Percentiles rank a stretch among this genome's conserved stretches.
Evolutionary conservation across 2,329 filamentous ascomycete genomes (phyloP).

Genomic region (Dothideomycetes sp.): DNA sequence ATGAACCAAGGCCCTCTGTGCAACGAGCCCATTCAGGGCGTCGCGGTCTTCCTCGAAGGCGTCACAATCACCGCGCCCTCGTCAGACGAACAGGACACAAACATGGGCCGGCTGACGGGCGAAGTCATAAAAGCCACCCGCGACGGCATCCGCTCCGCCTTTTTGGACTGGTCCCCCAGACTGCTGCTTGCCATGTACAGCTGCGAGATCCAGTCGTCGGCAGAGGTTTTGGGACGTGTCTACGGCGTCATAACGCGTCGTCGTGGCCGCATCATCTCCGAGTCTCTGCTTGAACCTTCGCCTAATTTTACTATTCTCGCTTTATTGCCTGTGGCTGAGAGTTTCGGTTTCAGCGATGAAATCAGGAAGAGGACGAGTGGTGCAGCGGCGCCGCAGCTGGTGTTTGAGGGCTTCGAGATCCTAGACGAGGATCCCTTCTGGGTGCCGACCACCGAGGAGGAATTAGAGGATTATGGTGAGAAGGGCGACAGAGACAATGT

Average conservation of each 20-base stretch:
- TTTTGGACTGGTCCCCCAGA: slow-evolving; percentile 93
- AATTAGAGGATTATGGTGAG: slow-evolving; percentile 91
- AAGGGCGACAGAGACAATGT: slow-evolving; percentile 90
- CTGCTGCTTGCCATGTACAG: slow-evolving; percentile 95
- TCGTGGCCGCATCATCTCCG: slow-evolving; percentile 76
- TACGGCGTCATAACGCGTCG: slow-evolving; percentile 97
- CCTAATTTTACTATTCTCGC: slow-evolving; percentile 93
- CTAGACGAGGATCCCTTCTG: slow-evolving; percentile 95
- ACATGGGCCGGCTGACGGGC: slow-evolving; percentile 71
- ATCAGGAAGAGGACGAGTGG: slow-evolving; percentile 91
- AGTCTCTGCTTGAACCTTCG: slow-evolving; percentile 87
- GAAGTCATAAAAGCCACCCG: slow-evolving; percentile 87
- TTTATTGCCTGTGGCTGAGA: slow-evolving; percentile 81
- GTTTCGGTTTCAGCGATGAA: slow-evolving; percentile 92
- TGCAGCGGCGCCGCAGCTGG: slow-evolving; percentile 80
- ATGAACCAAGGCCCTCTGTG: slow-evolving; percentile 84
- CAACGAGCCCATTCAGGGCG: slow-evolving; percentile 82
- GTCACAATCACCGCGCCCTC: slow-evolving; percentile 50
- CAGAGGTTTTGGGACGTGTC: slow-evolving; percentile 87
- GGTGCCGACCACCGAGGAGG: slow-evolving; percentile 93
- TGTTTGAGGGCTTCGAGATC: slow-evolving; percentile 87
- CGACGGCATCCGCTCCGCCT: slow-evolving; percentile 70
- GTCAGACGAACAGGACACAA: slow-evolving; percentile 46
- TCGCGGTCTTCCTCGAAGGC: slow-evolving; percentile 83
- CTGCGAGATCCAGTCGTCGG: slow-evolving; percentile 91